Base-by-base conservation (phyloP, 169 alveolate genomes). In the Theileria orientalis region DNA sequence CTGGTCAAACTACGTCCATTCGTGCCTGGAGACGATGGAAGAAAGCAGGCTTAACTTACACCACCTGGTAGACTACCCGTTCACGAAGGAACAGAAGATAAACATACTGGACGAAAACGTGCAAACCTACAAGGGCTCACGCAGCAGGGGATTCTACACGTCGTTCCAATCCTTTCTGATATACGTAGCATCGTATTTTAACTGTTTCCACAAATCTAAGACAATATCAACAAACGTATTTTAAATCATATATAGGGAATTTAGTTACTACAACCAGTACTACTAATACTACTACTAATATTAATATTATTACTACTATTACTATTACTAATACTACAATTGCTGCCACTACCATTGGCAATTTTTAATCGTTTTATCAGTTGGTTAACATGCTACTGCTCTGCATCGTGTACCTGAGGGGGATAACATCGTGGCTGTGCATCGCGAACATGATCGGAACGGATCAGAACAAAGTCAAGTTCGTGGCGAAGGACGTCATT, bases 381-480 rank as follows among this genome's bases (percentile, higher is more conserved):
- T 37, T 74, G 30, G 8, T 35, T 27, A 69, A 79, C 33, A 8
- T 72, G 27, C 7, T 79, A 23, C 29, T 49, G 21, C 83, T 79
- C n/a, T 59, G 76, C 9, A 52, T 71, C 2, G 21, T 79, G 35
- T 79, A 79, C 61, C 60, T 72, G 61, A 40, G 87, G 8, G 87
- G 87, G 2, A 37, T 79, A 16, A 42, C 84, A 13, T 60, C 46
- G 42, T 79, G 87, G 87, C 72, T 79, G 41, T 61, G 87, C 59
- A 73, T 73, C 35, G 87, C 87, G 25, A 79, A 79, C 29, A 71
- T 79, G 83, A 80, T 79, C 3, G 87, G 87, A 11, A 62, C 59
- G 25, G 42, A 2, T 51, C 52, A 37, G 27, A n/a, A 56, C 54
- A 56, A 47, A 2, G 52, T 79, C 23, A 66, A 79, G 60, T 70